phyloP scores from a whole-genome alignment of 164 flowering plant species.

The Vitis rupestris region DNA sequence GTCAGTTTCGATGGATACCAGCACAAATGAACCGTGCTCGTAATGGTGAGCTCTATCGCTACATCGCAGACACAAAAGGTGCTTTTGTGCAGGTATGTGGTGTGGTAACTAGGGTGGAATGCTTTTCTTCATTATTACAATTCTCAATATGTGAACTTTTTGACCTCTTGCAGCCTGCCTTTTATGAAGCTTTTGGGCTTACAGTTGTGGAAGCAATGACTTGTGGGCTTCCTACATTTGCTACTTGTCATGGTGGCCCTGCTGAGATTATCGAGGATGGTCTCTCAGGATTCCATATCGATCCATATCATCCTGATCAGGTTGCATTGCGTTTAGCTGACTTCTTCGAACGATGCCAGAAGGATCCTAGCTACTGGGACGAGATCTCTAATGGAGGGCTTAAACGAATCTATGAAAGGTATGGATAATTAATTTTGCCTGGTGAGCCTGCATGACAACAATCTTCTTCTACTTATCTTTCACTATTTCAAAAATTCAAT shows the following conservation, averaged over 20 bases:
- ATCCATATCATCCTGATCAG: constrained; percentile 27
- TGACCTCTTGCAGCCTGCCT: constrained; percentile 22
- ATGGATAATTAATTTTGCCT: too few species aligned
- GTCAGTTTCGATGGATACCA: constrained; percentile 33
- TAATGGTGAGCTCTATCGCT: constrained; percentile 31
- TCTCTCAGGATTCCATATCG: constrained; percentile 28
- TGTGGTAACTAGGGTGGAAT: too few species aligned
- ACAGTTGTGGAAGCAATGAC: constrained; percentile 35
- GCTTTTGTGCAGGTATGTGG: constrained; percentile 19
- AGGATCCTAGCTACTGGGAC: constrained; percentile 22
- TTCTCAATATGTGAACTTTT: too few species aligned
- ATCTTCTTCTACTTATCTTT: background rate
- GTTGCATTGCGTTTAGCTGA: constrained; percentile 18
- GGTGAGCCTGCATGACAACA: too few species aligned
- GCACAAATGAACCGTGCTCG: constrained; percentile 30
- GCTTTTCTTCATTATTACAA: too few species aligned
- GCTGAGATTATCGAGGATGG: constrained; percentile 34
- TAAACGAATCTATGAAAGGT: constrained; percentile 11
- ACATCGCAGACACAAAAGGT: constrained; percentile 27
- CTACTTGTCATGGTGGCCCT: constrained; percentile 32
- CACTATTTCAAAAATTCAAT: too few species aligned
- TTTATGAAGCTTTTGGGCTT: constrained; percentile 34
- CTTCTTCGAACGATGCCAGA: constrained; percentile 27
- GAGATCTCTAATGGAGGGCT: constrained; percentile 24
- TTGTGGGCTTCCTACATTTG: constrained; percentile 34